phyloP scores from a whole-genome alignment of 2,329 filamentous ascomycete species.

The Aspergillus proliferans region DNA sequence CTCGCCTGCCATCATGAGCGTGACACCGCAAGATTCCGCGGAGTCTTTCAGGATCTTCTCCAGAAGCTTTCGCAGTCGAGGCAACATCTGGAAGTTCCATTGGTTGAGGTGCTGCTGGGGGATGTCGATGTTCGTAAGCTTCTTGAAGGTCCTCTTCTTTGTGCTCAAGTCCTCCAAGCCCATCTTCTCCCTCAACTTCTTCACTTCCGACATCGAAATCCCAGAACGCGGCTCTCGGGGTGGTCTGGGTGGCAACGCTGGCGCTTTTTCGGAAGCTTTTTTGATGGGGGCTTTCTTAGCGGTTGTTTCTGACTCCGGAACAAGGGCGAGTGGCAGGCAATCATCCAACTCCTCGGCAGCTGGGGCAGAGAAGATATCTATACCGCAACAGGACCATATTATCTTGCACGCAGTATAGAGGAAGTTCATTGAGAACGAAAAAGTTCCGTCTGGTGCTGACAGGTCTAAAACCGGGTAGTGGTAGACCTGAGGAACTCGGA shows the following conservation, averaged over 20 bases:
- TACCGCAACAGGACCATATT: constrained; percentile 35
- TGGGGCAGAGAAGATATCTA: constrained; percentile 38
- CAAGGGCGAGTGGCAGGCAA: constrained; percentile 35
- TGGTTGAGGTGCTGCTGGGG: constrained; percentile 49
- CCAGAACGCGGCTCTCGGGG: constrained; percentile 14
- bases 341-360: constrained; percentile 37
- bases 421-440: constrained; percentile 41
- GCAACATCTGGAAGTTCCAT: constrained; percentile 55
- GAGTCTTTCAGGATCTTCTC: constrained; percentile 55
- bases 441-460: constrained; percentile 34
- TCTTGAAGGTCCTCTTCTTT: constrained; percentile 39
- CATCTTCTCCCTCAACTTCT: constrained; percentile 16
- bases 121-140: constrained; percentile 47
- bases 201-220: constrained; percentile 19
- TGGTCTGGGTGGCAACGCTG: constrained; percentile 4
- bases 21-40: constrained; percentile 55
- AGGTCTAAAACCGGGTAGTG: constrained; percentile 39
- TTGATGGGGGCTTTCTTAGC: constrained; percentile 8
- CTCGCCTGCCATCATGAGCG: constrained; percentile 56
- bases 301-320: constrained; percentile 26
- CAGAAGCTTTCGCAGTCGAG: constrained; percentile 52
- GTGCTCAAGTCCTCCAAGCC: constrained; percentile 22
- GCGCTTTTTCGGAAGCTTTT: not conserved
- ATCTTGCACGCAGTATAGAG: constrained; percentile 39
- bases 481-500: constrained; percentile 37